Evolutionary conservation across 2,329 filamentous ascomycete genomes (phyloP), one percentile per base, ranked within the genome.

Genomic region (Aureobasidium melanogenum): DNA sequence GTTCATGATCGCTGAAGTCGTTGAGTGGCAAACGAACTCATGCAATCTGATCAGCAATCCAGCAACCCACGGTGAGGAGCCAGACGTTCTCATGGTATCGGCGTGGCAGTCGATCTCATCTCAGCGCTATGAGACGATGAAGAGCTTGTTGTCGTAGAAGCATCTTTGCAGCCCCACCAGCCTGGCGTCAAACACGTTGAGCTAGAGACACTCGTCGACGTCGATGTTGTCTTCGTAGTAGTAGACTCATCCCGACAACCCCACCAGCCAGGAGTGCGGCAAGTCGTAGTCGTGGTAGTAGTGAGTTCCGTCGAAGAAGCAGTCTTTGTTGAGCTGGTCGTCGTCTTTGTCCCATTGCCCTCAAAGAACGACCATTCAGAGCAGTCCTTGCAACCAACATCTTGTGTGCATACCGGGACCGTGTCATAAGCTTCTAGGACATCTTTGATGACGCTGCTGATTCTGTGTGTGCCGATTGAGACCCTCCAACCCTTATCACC

Each of bases 341-440:
- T 88, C 3, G 80, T 82, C 65, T 91, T 87, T 2, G 88, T 92
- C 28, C 88, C 88, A 71, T 96, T 96, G 71, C 91, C 94, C 73
- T 91, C 87, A 32, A 90, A 92, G 79, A 90, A 94, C 70, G 96
- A 93, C 92, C 92, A 97, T 59, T 87, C 85, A 60, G 84, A 88
- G 68, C 92, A 97, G 72, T 97, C 92, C 39, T 88, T 84, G 71
- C 92, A 97, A 66, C 83, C 78, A 62, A 85, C 82, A 3, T 91
- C 91, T 17, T 82, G 80, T 56, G 80, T 82, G 74, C 92, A 97
- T 66, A 84, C 77, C 0, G 92, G 88, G 0, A 93, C 88, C 3
- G 79, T 76, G 64, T 93, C 87, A 68, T 96, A 97, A 65, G 85
- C 85, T 69, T 87, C 81, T 64, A 96, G 82, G 2, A 97, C 88